Base-by-base conservation (phyloP, 495 filamentous ascomycete genomes). In the Aspergillus campestris region DNA sequence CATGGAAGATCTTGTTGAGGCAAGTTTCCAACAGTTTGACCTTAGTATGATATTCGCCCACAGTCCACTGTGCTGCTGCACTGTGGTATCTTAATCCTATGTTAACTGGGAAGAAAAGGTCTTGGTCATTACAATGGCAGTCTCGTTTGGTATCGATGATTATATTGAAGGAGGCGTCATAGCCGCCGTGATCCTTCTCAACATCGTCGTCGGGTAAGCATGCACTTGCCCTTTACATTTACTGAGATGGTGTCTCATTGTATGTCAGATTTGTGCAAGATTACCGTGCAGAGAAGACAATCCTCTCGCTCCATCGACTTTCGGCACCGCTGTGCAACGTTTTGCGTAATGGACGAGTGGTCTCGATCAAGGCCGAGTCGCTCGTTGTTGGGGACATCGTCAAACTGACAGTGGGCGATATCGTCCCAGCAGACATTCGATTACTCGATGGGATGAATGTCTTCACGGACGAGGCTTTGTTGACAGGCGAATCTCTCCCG, bases 81-180 rank as follows among this genome's bases (percentile, higher is more conserved):
- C 24, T 45, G 52, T 46, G 42, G 40, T 43, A 27, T 34, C 38
- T 38, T 13, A 42, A 40, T 38, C 41, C 30, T n/a, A n/a, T 42
- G 34, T 45, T 54, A 49, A 51, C 48, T 9, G 27, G 29, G 27
- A 0, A 34, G 9, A 42, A 54, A 55, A 86, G 82, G 84, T 95
- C 31, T 73, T 95, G 15, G 75, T 92, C 30, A 74, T 94, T 40
- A 88, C 86, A 48, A 92, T 92, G 86, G 80, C 73, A 31, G 69
- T 94, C 32, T 87, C 83, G 52, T 94, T 88, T 56, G 85, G 78
- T 41, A 84, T 94, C 33, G 61, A 71, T 29, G 86, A 90, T 51
- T 91, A 80, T 53, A 81, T 94, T 44, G 88, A 94, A 67, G 89
- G 85, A 14, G 84, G 83, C 33, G 87, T 94, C 14, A 77, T 94